These are phyloP conservation scores for Xerocomus amazonicus DNA, from an alignment of 1,284 basidiomycete species.

Conservation along the genomic window DNA sequence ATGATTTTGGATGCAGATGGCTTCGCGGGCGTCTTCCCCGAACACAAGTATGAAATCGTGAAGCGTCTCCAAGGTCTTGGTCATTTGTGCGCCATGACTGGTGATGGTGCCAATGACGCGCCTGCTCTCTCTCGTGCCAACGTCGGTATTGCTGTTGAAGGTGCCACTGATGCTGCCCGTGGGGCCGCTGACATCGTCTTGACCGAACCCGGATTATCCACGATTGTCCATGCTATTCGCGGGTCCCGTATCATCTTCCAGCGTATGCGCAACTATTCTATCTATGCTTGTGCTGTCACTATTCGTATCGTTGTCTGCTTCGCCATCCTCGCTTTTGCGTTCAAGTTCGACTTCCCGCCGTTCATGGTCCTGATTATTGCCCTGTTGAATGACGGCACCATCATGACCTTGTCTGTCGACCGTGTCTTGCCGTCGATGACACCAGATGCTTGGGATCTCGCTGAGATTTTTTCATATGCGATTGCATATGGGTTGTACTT, in stretches of 20 bases:
- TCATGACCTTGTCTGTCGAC: constrained; percentile 98
- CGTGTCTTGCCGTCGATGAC: constrained; percentile 91
- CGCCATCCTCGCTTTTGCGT: constrained; percentile 91
- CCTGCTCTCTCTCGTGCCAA: constrained; percentile 82
- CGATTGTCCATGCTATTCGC: constrained; percentile 83
- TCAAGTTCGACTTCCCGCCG: constrained; percentile 97
- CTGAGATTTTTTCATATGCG: constrained; percentile 95
- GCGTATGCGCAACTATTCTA: constrained; percentile 85
- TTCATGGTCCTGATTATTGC: constrained; percentile 99
- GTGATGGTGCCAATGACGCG: constrained; percentile 86
- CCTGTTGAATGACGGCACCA: constrained; percentile 95
- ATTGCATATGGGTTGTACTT: constrained; percentile 94
- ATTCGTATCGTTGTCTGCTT: constrained; percentile 99
- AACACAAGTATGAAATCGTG: constrained; percentile 83
- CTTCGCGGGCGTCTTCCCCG: constrained; percentile 86
- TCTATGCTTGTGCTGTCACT: constrained; percentile 80
- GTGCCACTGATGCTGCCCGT: constrained; percentile 83
- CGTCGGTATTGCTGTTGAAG: constrained; percentile 86
- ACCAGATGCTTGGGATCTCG: constrained; percentile 93
- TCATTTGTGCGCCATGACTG: constrained; percentile 77
- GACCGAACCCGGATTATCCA: constrained; percentile 82
- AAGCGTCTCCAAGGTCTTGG: constrained; percentile 82
- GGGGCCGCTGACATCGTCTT: constrained; percentile 84
- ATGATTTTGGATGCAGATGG: constrained; percentile 79
- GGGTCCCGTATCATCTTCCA: constrained; percentile 86